A percentile compares a stretch with the other conserved stretches of the same genome.
phyloP scores from a whole-genome alignment of 106 monocot species.

The Allium sativum region DNA sequence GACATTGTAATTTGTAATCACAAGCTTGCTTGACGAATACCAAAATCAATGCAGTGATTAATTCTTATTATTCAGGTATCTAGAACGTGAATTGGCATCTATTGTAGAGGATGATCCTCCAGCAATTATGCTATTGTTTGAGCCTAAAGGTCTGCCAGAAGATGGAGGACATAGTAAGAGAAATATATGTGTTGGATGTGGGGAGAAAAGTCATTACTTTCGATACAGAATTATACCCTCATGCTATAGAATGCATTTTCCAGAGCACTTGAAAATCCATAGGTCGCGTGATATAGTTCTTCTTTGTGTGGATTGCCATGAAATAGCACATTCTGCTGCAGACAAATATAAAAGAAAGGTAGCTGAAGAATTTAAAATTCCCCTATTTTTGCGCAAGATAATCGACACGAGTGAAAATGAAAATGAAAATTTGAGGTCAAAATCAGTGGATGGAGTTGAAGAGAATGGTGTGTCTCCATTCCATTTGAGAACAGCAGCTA shows the following conservation, averaged over 20 bases:
- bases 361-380: slow-evolving; percentile 63
- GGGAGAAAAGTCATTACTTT: slow-evolving; percentile 83
- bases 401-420: slow-evolving; percentile 44
- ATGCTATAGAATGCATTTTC: slow-evolving; percentile 95
- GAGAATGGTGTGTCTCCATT: slow-evolving; percentile 73
- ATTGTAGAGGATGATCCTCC: slow-evolving; percentile 78
- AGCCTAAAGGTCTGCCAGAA: slow-evolving; percentile 95
- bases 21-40: no score
- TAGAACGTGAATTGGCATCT: slow-evolving; percentile 62
- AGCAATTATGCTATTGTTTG: slow-evolving; percentile 93
- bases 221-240: slow-evolving; percentile 95
- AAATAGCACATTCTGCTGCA: slow-evolving; percentile 84
- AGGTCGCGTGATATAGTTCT: slow-evolving; percentile 96
- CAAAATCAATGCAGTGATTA: no score
- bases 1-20: no score
- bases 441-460: slow-evolving; percentile 9
- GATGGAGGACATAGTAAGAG: slow-evolving; percentile 93
- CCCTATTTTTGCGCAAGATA: slow-evolving; percentile 82
- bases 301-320: slow-evolving; percentile 96
- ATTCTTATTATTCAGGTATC: slow-evolving; percentile 40
- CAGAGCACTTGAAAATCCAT: slow-evolving; percentile 99
- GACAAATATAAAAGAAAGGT: slow-evolving; percentile 84
- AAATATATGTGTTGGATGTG: slow-evolving; percentile 96
- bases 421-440: slow-evolving; percentile 11
- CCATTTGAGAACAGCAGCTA: slow-evolving; percentile 84